A percentile compares a stretch with the other conserved stretches of the same genome.
phyloP scores from a whole-genome alignment of 2,329 filamentous ascomycete genomes.

The Fusarium vanettenii region DNA sequence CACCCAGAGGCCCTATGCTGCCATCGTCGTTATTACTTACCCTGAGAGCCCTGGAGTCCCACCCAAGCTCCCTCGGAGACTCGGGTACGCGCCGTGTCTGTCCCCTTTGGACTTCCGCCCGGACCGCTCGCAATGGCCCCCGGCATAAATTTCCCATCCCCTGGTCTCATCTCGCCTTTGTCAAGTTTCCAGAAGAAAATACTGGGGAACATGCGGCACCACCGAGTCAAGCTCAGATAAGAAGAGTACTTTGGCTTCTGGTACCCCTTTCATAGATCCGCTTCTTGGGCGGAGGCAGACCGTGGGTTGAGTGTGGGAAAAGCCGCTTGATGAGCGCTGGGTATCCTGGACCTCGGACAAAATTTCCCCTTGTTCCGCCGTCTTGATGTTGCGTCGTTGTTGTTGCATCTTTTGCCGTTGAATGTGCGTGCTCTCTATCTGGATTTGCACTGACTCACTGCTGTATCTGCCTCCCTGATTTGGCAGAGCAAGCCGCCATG shows the following conservation, averaged over 20 bases:
- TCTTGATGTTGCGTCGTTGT: slow-evolving; percentile 1
- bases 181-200: slow-evolving; percentile 33
- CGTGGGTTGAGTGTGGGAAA: background rate
- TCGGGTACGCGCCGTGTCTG: slow-evolving; percentile 11
- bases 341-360: slow-evolving; percentile 8
- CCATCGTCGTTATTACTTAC: background rate
- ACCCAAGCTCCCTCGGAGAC: slow-evolving; percentile 11
- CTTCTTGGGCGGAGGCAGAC: background rate
- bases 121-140: slow-evolving; percentile 6
- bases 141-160: slow-evolving; percentile 30
- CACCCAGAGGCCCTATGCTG: background rate
- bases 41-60: background rate
- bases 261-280: slow-evolving; percentile 1
- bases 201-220: slow-evolving; percentile 16
- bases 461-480: slow-evolving; percentile 10
- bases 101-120: slow-evolving; percentile 17
- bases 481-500: slow-evolving; percentile 14
- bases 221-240: slow-evolving; percentile 15
- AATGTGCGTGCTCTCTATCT: background rate
- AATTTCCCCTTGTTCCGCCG: slow-evolving; percentile 16
- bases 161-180: slow-evolving; percentile 31
- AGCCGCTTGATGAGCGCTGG: slow-evolving; percentile 3
- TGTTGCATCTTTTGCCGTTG: background rate
- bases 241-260: slow-evolving; percentile 9
- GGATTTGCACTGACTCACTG: slow-evolving; percentile 2